These are phyloP conservation scores for Chytridium lagenaria DNA, from an alignment of 371 early-diverging fungal species.

Conservation along the genomic window DNA sequence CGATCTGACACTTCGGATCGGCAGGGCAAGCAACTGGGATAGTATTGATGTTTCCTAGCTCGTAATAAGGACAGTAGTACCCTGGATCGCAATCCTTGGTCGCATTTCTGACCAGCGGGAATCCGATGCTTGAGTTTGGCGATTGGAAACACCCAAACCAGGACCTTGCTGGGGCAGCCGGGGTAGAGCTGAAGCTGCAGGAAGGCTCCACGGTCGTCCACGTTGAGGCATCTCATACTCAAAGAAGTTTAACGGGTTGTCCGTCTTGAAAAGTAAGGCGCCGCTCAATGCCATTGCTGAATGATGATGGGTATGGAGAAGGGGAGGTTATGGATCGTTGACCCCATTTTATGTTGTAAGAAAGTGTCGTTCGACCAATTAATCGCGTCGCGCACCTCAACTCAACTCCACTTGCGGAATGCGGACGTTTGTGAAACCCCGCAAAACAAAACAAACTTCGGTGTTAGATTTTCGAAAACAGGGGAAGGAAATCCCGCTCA, in stretches of 20 bases:
- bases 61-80: constrained; percentile 26
- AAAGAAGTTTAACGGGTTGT: neutral
- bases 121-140: constrained; percentile 10
- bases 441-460: too few relatives aligned
- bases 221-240: neutral
- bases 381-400: too few relatives aligned
- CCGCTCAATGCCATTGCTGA: neutral
- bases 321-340: too few relatives aligned
- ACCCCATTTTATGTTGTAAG: too few relatives aligned
- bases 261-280: neutral
- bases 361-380: too few relatives aligned
- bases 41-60: constrained; percentile 3
- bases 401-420: too few relatives aligned
- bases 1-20: constrained; percentile 6
- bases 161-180: neutral
- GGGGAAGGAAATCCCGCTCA: too few relatives aligned
- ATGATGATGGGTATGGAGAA: neutral
- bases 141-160: constrained; percentile 26
- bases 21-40: constrained; percentile 29
- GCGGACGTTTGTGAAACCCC: too few relatives aligned
- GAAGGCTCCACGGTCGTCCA: neutral
- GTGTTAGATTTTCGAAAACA: too few relatives aligned
- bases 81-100: constrained; percentile 11
- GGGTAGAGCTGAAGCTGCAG: neutral
- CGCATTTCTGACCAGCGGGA: constrained; percentile 5